Conservation (phyloP, 2,329 filamentous ascomycete genomes). For the Colletotrichum lini region DNA sequence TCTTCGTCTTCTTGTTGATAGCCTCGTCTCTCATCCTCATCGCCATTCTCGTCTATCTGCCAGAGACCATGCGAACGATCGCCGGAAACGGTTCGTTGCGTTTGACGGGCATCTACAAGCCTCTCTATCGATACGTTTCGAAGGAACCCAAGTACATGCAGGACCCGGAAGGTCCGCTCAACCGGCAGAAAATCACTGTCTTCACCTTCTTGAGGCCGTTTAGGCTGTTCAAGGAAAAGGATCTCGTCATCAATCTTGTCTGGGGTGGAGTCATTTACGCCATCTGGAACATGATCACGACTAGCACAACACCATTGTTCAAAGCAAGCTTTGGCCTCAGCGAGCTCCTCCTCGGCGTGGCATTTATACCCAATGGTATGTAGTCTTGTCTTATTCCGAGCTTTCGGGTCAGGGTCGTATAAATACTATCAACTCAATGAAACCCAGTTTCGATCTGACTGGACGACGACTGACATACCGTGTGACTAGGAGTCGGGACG, state of each 20-base stretch:
- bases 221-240: slow-evolving; percentile 56
- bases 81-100: slow-evolving; percentile 48
- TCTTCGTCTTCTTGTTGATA: slow-evolving; percentile 40
- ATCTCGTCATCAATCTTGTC: slow-evolving; percentile 58
- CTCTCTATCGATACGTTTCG: slow-evolving; percentile 42
- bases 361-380: slow-evolving; percentile 48
- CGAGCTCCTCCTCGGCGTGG: slow-evolving; percentile 47
- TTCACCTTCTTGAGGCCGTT: slow-evolving; percentile 55
- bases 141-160: slow-evolving; percentile 42
- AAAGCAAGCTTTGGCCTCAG: slow-evolving; percentile 47
- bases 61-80: slow-evolving; percentile 49
- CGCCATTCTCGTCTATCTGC: slow-evolving; percentile 45
- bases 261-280: slow-evolving; percentile 56
- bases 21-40: slow-evolving; percentile 39
- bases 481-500: slow-evolving; percentile 51
- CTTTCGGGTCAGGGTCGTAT: background rate
- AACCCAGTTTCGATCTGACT: background rate
- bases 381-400: background rate
- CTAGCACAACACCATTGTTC: slow-evolving; percentile 56
- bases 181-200: slow-evolving; percentile 46
- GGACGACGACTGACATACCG: slow-evolving; percentile 12
- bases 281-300: slow-evolving; percentile 64
- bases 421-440: background rate
- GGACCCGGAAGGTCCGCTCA: slow-evolving; percentile 45
- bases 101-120: slow-evolving; percentile 47